These are phyloP conservation scores for Byssothecium circinans DNA, from an alignment of 2,329 filamentous ascomycete genomes.

Conservation along the genomic window DNA sequence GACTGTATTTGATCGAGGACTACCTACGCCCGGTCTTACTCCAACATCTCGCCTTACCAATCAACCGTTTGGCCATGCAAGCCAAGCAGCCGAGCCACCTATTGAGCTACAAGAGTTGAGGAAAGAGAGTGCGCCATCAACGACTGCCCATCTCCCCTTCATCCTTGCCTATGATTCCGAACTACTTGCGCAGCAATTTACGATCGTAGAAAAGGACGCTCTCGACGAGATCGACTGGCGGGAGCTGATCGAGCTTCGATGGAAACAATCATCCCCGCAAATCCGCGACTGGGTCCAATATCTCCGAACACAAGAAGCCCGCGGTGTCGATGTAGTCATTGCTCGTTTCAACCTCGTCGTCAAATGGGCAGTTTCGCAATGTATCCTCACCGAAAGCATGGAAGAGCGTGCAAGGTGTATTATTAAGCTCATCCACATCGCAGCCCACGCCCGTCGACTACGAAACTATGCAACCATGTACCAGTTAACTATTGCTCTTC, in stretches of 20 bases:
- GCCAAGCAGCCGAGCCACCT: conserved; percentile 22
- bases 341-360: conserved; percentile 87
- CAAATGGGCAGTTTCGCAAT: conserved; percentile 81
- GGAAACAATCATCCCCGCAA: conserved; percentile 70
- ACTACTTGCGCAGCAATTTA: conserved; percentile 78
- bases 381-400: conserved; percentile 70
- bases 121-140: conserved; percentile 9
- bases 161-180: conserved; percentile 80
- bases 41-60: conserved; percentile 35
- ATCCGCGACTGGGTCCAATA: conserved; percentile 82
- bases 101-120: conserved; percentile 26
- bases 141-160: conserved; percentile 67
- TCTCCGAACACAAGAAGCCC: conserved; percentile 69
- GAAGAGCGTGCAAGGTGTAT: conserved; percentile 76
- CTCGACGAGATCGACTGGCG: conserved; percentile 87
- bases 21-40: conserved; percentile 43
- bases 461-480: conserved; percentile 85
- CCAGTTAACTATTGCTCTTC: conserved; percentile 75
- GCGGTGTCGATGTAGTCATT: conserved; percentile 80
- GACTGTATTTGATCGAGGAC: conserved; percentile 37
- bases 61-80: conserved; percentile 23
- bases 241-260: conserved; percentile 79
- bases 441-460: conserved; percentile 71
- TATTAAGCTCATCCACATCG: conserved; percentile 81
- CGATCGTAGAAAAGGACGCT: conserved; percentile 82